These are phyloP conservation scores for Suhomyces vadensis DNA, from an alignment of 805 yeast genomes.

Conservation along the genomic window DNA sequence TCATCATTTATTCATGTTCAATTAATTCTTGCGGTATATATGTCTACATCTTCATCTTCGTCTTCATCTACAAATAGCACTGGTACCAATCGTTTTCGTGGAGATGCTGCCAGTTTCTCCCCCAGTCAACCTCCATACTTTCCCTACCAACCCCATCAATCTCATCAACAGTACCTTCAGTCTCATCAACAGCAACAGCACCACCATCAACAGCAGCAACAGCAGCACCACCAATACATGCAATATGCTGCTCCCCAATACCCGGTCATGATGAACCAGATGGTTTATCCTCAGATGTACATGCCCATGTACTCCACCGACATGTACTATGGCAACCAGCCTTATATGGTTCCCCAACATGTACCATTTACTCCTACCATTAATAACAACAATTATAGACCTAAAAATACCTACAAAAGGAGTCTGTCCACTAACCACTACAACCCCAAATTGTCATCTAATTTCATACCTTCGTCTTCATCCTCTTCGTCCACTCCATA, in stretches of 20 bases:
- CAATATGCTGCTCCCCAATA: constrained; percentile 11
- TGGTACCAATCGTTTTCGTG: constrained; percentile 39
- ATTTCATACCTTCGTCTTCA: constrained; percentile 3
- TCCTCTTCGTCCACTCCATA: constrained; percentile 2
- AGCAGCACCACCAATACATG: constrained; percentile 16
- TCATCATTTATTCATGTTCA: constrained; percentile 8
- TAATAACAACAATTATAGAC: constrained; percentile 6
- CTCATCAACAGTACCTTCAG: constrained; percentile 11
- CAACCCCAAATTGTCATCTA: constrained; percentile 9
- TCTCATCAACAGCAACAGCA: constrained; percentile 12
- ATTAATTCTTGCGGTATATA: constrained; percentile 3
- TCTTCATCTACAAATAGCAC: constrained; percentile 27
- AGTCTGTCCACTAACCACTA: constrained; percentile 3
- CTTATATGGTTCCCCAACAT: constrained; percentile 13
- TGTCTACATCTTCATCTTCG: constrained; percentile 16
- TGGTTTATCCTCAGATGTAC: constrained; percentile 17
- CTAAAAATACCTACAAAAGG: constrained; percentile 10
- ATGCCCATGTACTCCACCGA: constrained; percentile 18
- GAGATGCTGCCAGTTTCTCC: constrained; percentile 39
- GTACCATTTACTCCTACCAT: constrained; percentile 9
- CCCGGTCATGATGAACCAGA: constrained; percentile 14
- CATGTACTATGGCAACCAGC: constrained; percentile 15
- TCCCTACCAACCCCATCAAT: constrained; percentile 9
- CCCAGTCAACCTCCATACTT: constrained; percentile 23
- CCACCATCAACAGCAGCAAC: constrained; percentile 15